Evolutionary conservation across 2,329 filamentous ascomycete genomes (phyloP), one percentile per base, ranked within the genome.

Genomic region (Diaporthe velutina): DNA sequence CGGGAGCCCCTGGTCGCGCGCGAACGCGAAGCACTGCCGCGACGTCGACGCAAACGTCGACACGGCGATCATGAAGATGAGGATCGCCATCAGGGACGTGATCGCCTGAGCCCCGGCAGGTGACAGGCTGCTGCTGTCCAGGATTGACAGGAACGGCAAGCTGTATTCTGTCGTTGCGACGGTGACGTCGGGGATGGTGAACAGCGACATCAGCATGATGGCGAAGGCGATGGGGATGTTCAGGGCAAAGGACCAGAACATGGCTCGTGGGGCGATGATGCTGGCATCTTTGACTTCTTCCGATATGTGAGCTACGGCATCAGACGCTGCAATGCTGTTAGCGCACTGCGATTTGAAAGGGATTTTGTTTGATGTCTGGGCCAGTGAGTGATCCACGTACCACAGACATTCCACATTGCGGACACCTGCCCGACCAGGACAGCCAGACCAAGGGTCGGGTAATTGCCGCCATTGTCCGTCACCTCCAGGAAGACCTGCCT

Each of bases 71-170:
- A 88, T 85, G 28, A 89, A 80, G 4, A 89, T 83, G 6, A 90
- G 80, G 30, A 91, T 84, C 9, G 83, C 80, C 0, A 85, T 83
- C 86, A 90, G 88, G 33, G 86, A 84, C 2, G 86, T 85, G 0
- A 88, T 85, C 0, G 86, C 89, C 3, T 84, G 85, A 2, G 84
- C 64, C 4, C 64, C 64, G 17, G 64, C 64, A 1, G 22, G 45
- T 2, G 84, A 84, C 2, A 84, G 80, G 28, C 85, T 87, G 1
- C 85, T 81, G 3, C 88, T 88, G 1, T 86, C 86, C 52, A 89
- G 85, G 75, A 85, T 84, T 73, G 91, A 91, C 25, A 92, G 85
- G 67, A 90, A 84, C 78, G 93, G 91, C 76, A 91, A 91, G 0
- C 91, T 90, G 67, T 88, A 90, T 2, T 85, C 86, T 0, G 88